Percentiles rank a stretch among this genome's conserved stretches.
Conservation (phyloP, 345 rosid genomes). For the Eucalyptus caleyi region DNA sequence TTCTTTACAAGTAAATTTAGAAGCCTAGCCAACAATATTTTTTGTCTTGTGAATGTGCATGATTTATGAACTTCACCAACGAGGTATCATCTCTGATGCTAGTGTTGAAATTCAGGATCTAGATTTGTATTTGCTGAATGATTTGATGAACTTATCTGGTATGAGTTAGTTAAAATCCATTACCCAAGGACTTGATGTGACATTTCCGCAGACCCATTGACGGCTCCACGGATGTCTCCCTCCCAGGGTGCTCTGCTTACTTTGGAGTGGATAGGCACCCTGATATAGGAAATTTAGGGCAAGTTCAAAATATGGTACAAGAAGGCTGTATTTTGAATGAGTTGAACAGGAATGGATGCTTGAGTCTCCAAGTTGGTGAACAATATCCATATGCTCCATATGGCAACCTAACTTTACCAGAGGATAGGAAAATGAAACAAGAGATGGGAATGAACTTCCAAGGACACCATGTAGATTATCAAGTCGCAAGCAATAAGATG, state of each 20-base stretch:
- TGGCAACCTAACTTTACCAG: conserved; percentile 21
- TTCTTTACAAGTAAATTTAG: neutral
- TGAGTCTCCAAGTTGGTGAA: conserved; percentile 37
- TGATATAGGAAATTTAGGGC: conserved; percentile 35
- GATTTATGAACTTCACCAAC: neutral
- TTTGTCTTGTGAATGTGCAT: neutral
- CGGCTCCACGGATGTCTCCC: conserved; percentile 27
- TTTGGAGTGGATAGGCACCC: conserved; percentile 29
- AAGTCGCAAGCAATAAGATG: conserved; percentile 22
- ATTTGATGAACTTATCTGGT: neutral
- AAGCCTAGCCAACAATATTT: neutral
- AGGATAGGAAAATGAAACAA: conserved; percentile 31
- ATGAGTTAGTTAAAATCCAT: neutral
- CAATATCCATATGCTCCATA: conserved; percentile 34
- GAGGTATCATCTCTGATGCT: neutral
- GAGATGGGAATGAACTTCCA: conserved; percentile 45
- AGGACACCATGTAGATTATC: conserved; percentile 35
- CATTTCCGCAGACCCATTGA: conserved; percentile 38
- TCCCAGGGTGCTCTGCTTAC: conserved; percentile 44
- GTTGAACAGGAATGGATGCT: conserved; percentile 33
- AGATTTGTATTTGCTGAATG: neutral
- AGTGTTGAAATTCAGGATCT: neutral
- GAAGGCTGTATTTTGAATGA: conserved; percentile 28
- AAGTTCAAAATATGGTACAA: conserved; percentile 24
- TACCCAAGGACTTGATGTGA: neutral